These are phyloP conservation scores for Hericium alpestre DNA, from an alignment of 768 basidiomycete species.

Conservation along the genomic window DNA sequence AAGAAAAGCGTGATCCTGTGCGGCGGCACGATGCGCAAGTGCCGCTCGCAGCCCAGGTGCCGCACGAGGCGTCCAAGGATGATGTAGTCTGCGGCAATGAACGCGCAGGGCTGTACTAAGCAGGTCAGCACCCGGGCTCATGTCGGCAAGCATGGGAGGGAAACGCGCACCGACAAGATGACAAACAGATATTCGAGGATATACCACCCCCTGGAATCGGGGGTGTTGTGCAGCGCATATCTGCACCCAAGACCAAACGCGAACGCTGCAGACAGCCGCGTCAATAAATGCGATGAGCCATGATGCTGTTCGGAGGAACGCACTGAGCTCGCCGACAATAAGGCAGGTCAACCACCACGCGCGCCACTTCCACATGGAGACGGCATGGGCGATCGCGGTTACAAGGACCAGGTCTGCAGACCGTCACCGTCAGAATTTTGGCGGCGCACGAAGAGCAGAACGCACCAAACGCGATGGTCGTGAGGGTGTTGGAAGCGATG, in stretches of 20 bases:
- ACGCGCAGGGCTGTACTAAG: conserved; percentile 53
- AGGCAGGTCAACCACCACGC: conserved; percentile 24
- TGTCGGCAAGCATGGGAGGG: no score
- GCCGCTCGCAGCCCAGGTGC: conserved; percentile 34
- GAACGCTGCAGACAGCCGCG: conserved; percentile 31
- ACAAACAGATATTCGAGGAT: conserved; percentile 51
- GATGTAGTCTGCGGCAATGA: conserved; percentile 60
- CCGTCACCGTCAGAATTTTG: no score
- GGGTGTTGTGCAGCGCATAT: conserved; percentile 42
- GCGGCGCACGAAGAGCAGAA: background rate
- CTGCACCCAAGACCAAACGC: conserved; percentile 45
- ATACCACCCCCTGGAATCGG: conserved; percentile 42
- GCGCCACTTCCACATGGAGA: conserved; percentile 10
- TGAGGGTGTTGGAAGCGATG: conserved; percentile 43
- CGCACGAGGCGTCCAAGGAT: conserved; percentile 51
- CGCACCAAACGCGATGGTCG: conserved; percentile 38
- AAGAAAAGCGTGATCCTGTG: conserved; percentile 45
- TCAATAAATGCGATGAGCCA: background rate
- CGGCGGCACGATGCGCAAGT: conserved; percentile 33
- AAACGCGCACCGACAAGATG: conserved; percentile 38
- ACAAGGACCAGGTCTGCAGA: conserved; percentile 2
- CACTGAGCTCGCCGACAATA: conserved; percentile 50
- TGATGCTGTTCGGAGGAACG: conserved; percentile 9
- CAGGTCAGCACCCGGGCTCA: background rate
- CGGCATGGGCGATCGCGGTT: background rate